Base-by-base conservation (phyloP, 108 stramenopile genomes). In the Parietichytrium sp. region DNA sequence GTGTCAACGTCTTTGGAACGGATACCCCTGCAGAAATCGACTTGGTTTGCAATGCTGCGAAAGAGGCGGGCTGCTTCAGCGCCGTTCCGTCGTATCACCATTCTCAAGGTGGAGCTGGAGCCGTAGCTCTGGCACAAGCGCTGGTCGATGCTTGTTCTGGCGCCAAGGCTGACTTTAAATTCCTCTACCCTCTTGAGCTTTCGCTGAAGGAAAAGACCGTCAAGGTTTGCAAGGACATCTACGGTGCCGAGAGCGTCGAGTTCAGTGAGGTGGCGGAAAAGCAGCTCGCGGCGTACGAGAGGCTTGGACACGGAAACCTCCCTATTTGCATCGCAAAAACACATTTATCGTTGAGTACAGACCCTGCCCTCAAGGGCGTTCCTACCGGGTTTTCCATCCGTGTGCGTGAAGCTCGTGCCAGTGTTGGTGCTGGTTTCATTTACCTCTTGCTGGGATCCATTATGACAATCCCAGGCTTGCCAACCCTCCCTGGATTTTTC, bases 241-340 rank as follows among this genome's bases (percentile, higher is more conserved):
- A 99, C 86, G 95, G 95, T 6, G 98, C 97, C 26, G 93, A 92
- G 38, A 96, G 94, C 16, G 97, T 96, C 10, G 95, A 95, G 79
- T 99, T 89, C 83, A 87, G 91, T 29, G 93, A 95, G 10, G 18
- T 89, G 52, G 97, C 98, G 18, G 92, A 93, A 42, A 86, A 93
- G 27, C 96, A 96, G 83, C 93, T 99, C 55, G 90, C 72, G 27
- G 91, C 93, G 51, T 97, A 97, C 84, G 93, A 96, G 85, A 80
- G 83, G 26, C 84, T 91, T 36, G 97, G 97, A 10, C 95, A 94
- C 89, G 96, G 93, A 29, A 91, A 91, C 55, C 83, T 98, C 47
- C 98, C 98, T 3, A 93, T 99, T 78, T 99, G 98, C 83, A 94
- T 99, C 54, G 98, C 98, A 42, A 99, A 99, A 86, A 99, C 98